Evolutionary conservation across 2,329 filamentous ascomycete species (phyloP).

Genomic region (Cyclaneusma minus): DNA sequence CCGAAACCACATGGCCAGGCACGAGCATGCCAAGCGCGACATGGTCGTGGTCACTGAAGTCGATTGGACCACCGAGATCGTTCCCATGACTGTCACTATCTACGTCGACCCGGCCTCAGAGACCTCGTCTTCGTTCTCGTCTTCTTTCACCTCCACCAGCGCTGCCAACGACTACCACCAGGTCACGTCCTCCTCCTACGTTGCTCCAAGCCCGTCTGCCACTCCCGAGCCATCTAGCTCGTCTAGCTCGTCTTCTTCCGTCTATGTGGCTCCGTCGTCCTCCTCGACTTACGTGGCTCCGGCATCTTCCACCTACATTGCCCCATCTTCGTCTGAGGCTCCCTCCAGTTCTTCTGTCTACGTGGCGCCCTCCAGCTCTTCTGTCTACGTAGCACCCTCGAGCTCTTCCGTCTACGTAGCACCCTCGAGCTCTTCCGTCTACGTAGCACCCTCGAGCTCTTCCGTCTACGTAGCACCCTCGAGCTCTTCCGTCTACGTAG

Average conservation of each 20-base stretch:
- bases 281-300: slow-evolving; percentile 6
- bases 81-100: slow-evolving; percentile 21
- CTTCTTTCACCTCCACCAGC: slow-evolving; percentile 2
- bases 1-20: slow-evolving; percentile 17
- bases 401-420: slow-evolving; percentile 5
- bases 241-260: slow-evolving; percentile 2
- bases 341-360: slow-evolving; percentile 14
- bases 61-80: slow-evolving; percentile 29
- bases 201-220: slow-evolving; percentile 9
- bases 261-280: slow-evolving; percentile 1
- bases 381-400: slow-evolving; percentile 6
- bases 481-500: slow-evolving; percentile 5
- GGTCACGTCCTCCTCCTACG: slow-evolving; percentile 3
- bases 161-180: slow-evolving; percentile 1
- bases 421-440: slow-evolving; percentile 8
- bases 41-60: slow-evolving; percentile 28
- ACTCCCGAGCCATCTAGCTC: slow-evolving; percentile 5
- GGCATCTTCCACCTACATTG: slow-evolving; percentile 3
- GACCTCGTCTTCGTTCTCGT: slow-evolving; percentile 7
- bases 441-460: slow-evolving; percentile 10
- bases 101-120: slow-evolving; percentile 22
- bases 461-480: slow-evolving; percentile 12
- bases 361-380: slow-evolving; percentile 10
- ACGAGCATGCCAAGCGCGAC: slow-evolving; percentile 8
- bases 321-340: slow-evolving; percentile 11